Percentiles rank a stretch among this genome's conserved stretches.
Conservation (phyloP, 371 early-diverging fungal genomes). For the Circinella umbellata region DNA sequence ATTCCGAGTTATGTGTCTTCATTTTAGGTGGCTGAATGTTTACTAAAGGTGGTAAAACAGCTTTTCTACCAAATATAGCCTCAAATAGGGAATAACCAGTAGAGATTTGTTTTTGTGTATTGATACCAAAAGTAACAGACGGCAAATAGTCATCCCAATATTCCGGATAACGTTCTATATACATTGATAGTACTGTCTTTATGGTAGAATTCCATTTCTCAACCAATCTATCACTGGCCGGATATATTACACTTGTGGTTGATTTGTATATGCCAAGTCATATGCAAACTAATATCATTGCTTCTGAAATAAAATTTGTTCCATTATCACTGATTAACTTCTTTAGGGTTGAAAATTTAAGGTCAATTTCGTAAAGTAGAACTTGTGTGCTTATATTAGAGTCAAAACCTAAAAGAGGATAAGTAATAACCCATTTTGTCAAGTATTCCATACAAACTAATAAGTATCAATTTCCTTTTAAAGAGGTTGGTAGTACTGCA, state of each 20-base stretch:
- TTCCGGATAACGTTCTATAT: constrained; percentile 7
- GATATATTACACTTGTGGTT: constrained; percentile 22
- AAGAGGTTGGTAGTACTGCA: constrained; percentile 20
- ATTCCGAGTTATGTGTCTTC: constrained; percentile 8
- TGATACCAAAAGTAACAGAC: constrained; percentile 25
- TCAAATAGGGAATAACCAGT: constrained; percentile 23
- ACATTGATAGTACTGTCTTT: too few relatives aligned
- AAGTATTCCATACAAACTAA: constrained; percentile 28
- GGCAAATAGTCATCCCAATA: constrained; percentile 21
- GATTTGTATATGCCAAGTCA: constrained; percentile 14
- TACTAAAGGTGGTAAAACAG: constrained; percentile 3
- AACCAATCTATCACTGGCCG: constrained; percentile 28
- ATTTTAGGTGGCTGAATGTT: not conserved
- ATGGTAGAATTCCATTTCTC: too few relatives aligned
- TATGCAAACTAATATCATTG: constrained; percentile 16
- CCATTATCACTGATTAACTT: constrained; percentile 24
- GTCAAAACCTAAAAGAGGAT: constrained; percentile 11
- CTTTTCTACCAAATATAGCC: constrained; percentile 19
- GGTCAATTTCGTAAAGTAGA: constrained; percentile 2
- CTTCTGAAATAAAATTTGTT: constrained; percentile 15
- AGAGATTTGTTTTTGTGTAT: constrained; percentile 22
- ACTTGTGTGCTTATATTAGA: not conserved
- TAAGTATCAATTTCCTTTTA: constrained; percentile 20
- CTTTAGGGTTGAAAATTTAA: not conserved
- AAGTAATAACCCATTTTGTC: constrained; percentile 22